Conservation (phyloP, 495 filamentous ascomycete species). For the Sordaria brevicollis region DNA sequence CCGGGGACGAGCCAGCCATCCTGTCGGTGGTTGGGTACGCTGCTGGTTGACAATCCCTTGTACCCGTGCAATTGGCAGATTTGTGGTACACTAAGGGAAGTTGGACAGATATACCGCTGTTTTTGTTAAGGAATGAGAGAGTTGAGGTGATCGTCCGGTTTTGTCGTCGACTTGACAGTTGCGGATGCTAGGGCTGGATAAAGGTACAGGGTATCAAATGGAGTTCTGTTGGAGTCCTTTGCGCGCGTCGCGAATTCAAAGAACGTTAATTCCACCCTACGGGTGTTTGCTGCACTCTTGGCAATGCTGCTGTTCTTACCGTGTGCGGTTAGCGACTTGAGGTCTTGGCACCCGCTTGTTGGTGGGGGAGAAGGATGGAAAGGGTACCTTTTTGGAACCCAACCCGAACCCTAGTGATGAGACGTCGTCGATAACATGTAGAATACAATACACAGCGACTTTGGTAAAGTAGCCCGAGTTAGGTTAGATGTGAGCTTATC, state of each 20-base stretch:
- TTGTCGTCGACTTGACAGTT: background rate
- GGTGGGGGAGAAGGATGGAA: background rate
- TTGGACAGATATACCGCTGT: background rate
- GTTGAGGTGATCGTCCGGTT: background rate
- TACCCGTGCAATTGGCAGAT: background rate
- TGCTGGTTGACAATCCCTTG: background rate
- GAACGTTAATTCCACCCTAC: background rate
- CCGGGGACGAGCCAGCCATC: slow-evolving; percentile 32
- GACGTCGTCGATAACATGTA: background rate
- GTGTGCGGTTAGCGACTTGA: background rate
- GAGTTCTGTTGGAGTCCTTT: background rate
- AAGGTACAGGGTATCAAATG: background rate
- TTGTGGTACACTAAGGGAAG: background rate
- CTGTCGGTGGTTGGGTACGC: background rate
- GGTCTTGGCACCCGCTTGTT: background rate
- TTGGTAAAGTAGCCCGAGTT: background rate
- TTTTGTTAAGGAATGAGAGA: background rate
- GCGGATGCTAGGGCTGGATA: background rate
- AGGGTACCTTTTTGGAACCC: background rate
- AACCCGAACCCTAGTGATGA: background rate
- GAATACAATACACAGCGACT: background rate
- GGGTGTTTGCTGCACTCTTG: background rate
- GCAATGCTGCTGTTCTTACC: background rate
- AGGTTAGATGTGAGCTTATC: background rate
- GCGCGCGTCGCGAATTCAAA: background rate